A percentile compares a stretch with the other conserved stretches of the same genome.
phyloP scores from a whole-genome alignment of 176 grass and related monocot genomes.

The Eremochloa ophiuroides region DNA sequence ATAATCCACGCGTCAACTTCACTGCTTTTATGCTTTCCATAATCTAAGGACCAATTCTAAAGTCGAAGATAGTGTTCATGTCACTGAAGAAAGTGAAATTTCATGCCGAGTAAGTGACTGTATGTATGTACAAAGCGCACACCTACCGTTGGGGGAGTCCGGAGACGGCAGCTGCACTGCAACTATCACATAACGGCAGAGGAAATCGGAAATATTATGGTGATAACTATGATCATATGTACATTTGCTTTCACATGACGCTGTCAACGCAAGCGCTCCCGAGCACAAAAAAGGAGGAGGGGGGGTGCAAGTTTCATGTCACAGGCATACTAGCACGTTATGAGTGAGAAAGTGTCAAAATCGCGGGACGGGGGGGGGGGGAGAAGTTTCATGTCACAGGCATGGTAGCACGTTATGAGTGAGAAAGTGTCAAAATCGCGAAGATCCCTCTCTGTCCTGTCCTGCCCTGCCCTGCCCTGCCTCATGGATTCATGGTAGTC shows the following conservation, averaged over 20 bases:
- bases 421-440: background rate
- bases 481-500: too few species aligned
- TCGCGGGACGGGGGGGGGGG: too few species aligned
- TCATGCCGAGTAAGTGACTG: background rate
- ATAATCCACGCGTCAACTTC: constrained; percentile 7
- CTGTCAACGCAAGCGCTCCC: too few species aligned
- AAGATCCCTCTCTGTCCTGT: background rate
- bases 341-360: too few species aligned
- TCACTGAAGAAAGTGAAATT: background rate
- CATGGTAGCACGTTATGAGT: background rate
- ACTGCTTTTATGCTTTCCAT: background rate
- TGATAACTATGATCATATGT: background rate
- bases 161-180: background rate
- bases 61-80: background rate
- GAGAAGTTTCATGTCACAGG: too few species aligned
- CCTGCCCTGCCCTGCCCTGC: too few species aligned
- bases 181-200: background rate
- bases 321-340: background rate
- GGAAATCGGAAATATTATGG: background rate
- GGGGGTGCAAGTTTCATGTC: too few species aligned
- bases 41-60: constrained; percentile 17
- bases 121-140: background rate
- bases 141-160: background rate
- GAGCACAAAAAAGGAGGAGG: background rate
- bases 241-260: background rate